Base-by-base conservation (phyloP, 306 rosid species). In the Citrullus colocynthis region DNA sequence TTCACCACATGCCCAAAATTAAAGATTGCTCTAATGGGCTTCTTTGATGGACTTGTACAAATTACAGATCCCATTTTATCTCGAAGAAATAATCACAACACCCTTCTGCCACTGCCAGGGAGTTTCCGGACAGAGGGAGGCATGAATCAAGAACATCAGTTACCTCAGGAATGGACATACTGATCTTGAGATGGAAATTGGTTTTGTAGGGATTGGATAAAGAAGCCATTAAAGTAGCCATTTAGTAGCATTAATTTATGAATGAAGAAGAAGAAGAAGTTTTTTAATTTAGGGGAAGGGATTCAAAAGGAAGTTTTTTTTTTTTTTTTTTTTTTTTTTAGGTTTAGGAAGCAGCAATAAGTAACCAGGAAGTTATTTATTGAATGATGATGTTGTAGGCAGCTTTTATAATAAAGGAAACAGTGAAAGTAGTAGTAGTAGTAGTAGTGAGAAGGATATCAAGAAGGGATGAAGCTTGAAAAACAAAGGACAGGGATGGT, bases 141-240 rank as follows among this genome's bases (percentile, higher is more conserved):
- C 0, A 69, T 86, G 14, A 88, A 62, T 57, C 82, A 81, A 59
- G 98, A 93, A 80, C 30, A 78, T 65, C 90, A 88, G 37, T 78
- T 91, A 7, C 98, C 98, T 1, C 91, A 88, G 64, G 98, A 93
- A 44, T 93, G 98, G 98, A 90, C 96, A 10, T 93, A 93, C 55
- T 93, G 86, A 88, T 12, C 9, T 30, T 6, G 61, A 12, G 14
- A 67, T 11, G 55, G 30, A 69, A 18, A 20, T 69, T 13, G 45
- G 24, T 72, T 32, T 72, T 45, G 57, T 48, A 24, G 77, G 77
- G 8, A 28, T 15, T 49, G 42, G 30, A 52, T 3, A 32, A 34
- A 32, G 77, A 52, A 71, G 18, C 42, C 76, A 48, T 45, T 71
- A 7, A 24, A 72, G 41, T 70, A 70, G 75, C n/a, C 56, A 48